Conservation (phyloP, 139 green algal species). For the Parachlorella kessleri region DNA sequence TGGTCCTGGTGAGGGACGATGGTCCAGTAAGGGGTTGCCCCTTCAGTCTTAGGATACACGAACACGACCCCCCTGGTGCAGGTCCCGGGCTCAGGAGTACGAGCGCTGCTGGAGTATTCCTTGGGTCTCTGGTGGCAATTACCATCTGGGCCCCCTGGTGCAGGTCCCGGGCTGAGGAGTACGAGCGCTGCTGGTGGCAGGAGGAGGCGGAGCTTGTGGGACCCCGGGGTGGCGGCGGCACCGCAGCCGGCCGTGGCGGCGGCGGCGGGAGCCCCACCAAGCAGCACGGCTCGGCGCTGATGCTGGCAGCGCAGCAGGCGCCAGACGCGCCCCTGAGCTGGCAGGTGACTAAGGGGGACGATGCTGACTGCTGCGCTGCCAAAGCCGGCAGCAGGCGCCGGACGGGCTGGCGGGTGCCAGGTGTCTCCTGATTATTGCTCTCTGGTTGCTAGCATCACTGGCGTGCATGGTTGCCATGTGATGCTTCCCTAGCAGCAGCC, state of each 20-base stretch:
- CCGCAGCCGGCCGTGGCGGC: not conserved
- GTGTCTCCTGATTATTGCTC: too few species aligned
- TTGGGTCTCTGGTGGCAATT: too few species aligned
- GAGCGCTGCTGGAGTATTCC: conserved; percentile 52
- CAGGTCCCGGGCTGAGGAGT: conserved; percentile 36
- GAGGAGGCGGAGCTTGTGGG: conserved; percentile 44
- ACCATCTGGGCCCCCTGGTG: not conserved
- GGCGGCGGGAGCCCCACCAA: not conserved
- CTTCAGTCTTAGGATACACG: too few species aligned
- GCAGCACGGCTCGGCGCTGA: not conserved
- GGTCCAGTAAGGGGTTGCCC: not conserved
- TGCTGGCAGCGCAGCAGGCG: conserved; percentile 18
- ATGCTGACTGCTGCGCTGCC: not conserved
- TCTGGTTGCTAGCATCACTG: too few species aligned
- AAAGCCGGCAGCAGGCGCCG: not conserved
- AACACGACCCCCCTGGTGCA: conserved; percentile 10
- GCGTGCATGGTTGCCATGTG: too few species aligned
- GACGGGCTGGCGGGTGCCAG: not conserved
- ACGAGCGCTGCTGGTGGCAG: conserved; percentile 61
- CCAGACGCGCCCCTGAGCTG: not conserved
- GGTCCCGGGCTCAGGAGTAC: conserved; percentile 38
- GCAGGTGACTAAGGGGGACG: not conserved
- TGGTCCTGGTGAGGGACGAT: not conserved
- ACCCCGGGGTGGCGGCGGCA: not conserved
- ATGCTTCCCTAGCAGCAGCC: too few species aligned